Evolutionary conservation across 371 early-diverging fungal species (phyloP), one percentile per base, ranked within the genome.

Genomic region (Entomophthora muscae): DNA sequence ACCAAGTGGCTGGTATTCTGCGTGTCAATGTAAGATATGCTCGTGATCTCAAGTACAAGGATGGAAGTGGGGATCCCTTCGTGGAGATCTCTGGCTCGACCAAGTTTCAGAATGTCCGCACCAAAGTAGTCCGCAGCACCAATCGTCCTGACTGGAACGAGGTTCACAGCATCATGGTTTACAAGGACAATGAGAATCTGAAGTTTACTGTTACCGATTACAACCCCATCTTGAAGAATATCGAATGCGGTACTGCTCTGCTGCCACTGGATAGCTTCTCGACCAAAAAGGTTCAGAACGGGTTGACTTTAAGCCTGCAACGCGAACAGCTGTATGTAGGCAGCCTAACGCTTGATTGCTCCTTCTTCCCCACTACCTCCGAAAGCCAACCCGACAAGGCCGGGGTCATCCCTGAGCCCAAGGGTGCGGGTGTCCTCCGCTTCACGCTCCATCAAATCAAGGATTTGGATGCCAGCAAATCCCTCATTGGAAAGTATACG

Each of bases 71-170:
- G 33, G 91, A 95, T 68, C 93, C 94, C 0, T 93, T 86, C 64
- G 75, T 86, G 28, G 78, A 88, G 26, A 76, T 82, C 56, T 71
- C 81, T 10, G 83, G 77, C 17, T 79, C 71, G 64, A 83, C 75
- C 69, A 78, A 75, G 28, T 61, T 70, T 29, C 56, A 70, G 12
- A 75, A 78, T 24, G 80, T 77, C n/a, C 70, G 75, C 27, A 90
- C 93, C 1, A 78, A 82, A 52, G 76, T 83, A 28, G 78, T 90
- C 57, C 75, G 80, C 30, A 78, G 78, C 63, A 83, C 83, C 58
- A 68, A 86, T 57, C 80, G 85, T 63, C 96, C 95, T 0, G 81
- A 83, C 61, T 96, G 92, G 91, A 85, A 93, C 64, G 88, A 91
- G 66, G 77, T 81, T 7, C 80, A 81, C 62, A 86, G 83, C 63